Base-by-base conservation (phyloP, 352 stramenopile genomes). In the Phytophthora chlamydospora region DNA sequence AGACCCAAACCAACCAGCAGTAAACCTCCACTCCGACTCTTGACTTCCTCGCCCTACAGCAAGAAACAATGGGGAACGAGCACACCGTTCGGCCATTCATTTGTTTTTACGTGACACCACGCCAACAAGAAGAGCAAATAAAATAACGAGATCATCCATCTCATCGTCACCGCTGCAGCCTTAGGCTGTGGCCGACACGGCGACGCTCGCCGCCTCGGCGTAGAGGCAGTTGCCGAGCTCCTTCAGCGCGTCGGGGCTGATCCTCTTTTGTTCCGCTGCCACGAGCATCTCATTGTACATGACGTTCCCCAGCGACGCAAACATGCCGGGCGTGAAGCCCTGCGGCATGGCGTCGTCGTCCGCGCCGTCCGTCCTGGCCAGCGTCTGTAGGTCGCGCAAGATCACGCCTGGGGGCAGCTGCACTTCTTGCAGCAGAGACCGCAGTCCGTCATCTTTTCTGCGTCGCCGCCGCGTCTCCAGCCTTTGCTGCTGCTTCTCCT, bases 291-390 rank as follows among this genome's bases (percentile, higher is more conserved):
- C 84, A 16, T 71, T 75, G 62, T 87, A 88, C 36, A 91, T 59
- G 21, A 74, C 81, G 53, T 89, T 76, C n/a, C 84, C 84, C 16
- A 93, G 56, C 40, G 73, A 70, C 7, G 64, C 63, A 52, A 93
- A 93, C 81, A 90, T 89, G 29, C 78, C 65, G 14, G 84, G 61
- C 27, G 82, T 87, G 58, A 93, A 93, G 12, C 84, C 84, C 40
- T 90, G 76, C 0, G 84, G 80, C 53, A 90, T 67, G 29, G 45
- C 73, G 32, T 73, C 59, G 24, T 72, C 45, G 44, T 67, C 52
- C 12, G 19, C 66, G 3, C 24, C 45, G 24, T 73, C 54, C 17
- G 50, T 31, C 44, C 44, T 61, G 27, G 33, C 58, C 74, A 93
- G 71, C 51, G 70, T 72, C 52, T 81, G 48, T 31, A 91, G 55